Base-by-base conservation (phyloP, 2,329 filamentous ascomycete genomes). In the Curvularia verruculosa region DNA sequence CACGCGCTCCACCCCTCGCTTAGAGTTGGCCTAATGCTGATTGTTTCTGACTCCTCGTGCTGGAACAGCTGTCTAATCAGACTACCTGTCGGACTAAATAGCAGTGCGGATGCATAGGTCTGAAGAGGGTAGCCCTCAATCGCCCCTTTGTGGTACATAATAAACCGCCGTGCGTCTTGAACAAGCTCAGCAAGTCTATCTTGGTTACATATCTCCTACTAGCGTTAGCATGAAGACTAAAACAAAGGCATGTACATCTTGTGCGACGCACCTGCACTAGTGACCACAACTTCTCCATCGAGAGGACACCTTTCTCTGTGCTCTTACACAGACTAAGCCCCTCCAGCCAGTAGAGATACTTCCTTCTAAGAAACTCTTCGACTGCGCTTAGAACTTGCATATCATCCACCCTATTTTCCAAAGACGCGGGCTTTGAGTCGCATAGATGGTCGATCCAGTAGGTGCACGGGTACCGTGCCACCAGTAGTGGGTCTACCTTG, bases 371-470 rank as follows among this genome's bases (percentile, higher is more conserved):
- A 29, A 45, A 45, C 26, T 31, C 12, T 19, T 45, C 26, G 8
- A 29, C 43, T 31, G 26, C n/a, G n/a, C 43, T 31, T 45, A 19
- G 24, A 29, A 31, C 26, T 45, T 31, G 43, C 24, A 45, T 2
- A 13, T 28, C 15, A 29, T 29, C 26, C 24, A 19, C n/a, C 43
- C 15, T 29, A 29, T 29, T 12, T 45, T 28, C 5, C 3, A 31
- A 9, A 60, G 45, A 45, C 26, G 19, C 34, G 13, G 29, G 37
- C 7, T 54, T 52, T 40, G 24, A 61, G 37, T 64, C 66, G 50
- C 55, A 69, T 15, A 77, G 59, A 62, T 77, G 73, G 39, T 72
- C 63, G 24, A 69, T 55, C 76, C 74, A 78, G 55, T 70, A 73
- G 36, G 75, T 52, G 52, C 70, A 76, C 9, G 70, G 66, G 45